Evolutionary conservation across 164 flowering plant species (phyloP).

Genomic region (Tinospora cordifolia): DNA sequence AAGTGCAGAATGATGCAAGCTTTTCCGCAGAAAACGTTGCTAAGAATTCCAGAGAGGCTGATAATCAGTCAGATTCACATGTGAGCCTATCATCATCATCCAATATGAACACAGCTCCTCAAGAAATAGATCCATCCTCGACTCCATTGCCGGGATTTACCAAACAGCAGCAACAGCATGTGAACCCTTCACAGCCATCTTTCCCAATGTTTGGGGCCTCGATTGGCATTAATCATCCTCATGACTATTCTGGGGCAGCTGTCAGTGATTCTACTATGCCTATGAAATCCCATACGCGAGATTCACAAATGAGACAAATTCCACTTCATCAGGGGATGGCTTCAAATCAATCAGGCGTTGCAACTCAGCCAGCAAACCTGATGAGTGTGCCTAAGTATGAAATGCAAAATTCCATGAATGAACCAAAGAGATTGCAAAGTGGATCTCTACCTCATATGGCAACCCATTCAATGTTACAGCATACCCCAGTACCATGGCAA

Average conservation of each 20-base stretch:
- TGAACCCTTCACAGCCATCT: slow-evolving; percentile 51
- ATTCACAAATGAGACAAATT: slow-evolving; percentile 51
- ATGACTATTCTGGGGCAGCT: slow-evolving; percentile 39
- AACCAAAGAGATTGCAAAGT: slow-evolving; percentile 47
- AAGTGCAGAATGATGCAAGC: slow-evolving; percentile 25
- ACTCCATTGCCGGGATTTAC: slow-evolving; percentile 39
- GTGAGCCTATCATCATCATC: slow-evolving; percentile 43
- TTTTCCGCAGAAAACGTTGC: slow-evolving; percentile 23
- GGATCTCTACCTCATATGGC: slow-evolving; percentile 42
- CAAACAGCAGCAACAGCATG: slow-evolving; percentile 53
- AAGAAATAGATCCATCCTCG: slow-evolving; percentile 42
- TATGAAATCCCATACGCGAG: slow-evolving; percentile 49
- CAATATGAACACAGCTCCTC: slow-evolving; percentile 23
- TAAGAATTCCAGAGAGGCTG: slow-evolving; percentile 30
- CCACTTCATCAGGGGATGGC: slow-evolving; percentile 41
- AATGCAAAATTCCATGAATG: slow-evolving; percentile 37
- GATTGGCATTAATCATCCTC: slow-evolving; percentile 36
- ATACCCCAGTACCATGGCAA: slow-evolving; percentile 47
- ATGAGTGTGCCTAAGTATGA: slow-evolving; percentile 45
- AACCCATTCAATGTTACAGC: slow-evolving; percentile 41
- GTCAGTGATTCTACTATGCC: slow-evolving; percentile 28
- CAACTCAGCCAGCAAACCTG: slow-evolving; percentile 34
- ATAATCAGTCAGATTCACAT: slow-evolving; percentile 38
- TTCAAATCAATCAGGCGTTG: slow-evolving; percentile 36
- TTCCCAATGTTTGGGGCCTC: slow-evolving; percentile 53